A percentile compares a stretch with the other conserved stretches of the same genome.
Evolutionary conservation across 108 stramenopile genomes (phyloP).

Genomic region (Nitzschia putrida): DNA sequence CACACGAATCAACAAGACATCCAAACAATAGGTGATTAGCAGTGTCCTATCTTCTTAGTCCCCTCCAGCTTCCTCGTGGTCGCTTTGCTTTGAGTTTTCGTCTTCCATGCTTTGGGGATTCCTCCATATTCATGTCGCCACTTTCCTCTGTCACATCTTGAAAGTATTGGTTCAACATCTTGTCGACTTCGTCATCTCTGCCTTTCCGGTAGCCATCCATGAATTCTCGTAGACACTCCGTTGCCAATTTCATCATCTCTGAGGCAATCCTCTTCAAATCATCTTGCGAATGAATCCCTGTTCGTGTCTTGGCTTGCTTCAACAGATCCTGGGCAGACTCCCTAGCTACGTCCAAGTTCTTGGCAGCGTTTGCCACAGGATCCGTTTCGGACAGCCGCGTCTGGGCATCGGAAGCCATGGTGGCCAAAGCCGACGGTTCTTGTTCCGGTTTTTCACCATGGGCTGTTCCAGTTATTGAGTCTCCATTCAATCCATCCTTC

Average conservation of each 20-base stretch:
- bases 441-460: slow-evolving; percentile 10
- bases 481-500: slow-evolving; percentile 32
- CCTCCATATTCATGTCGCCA: neutral
- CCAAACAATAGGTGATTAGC: no score
- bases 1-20: no score
- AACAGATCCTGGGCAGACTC: slow-evolving; percentile 49
- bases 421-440: neutral
- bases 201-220: slow-evolving; percentile 86
- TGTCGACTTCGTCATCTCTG: slow-evolving; percentile 81
- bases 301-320: slow-evolving; percentile 52
- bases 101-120: neutral
- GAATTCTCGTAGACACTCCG: slow-evolving; percentile 69
- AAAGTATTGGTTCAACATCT: slow-evolving; percentile 83
- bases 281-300: slow-evolving; percentile 64
- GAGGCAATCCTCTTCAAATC: slow-evolving; percentile 59
- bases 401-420: neutral
- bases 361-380: slow-evolving; percentile 45
- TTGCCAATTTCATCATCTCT: slow-evolving; percentile 68
- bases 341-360: slow-evolving; percentile 52
- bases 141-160: slow-evolving; percentile 48
- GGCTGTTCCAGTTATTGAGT: no score
- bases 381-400: neutral
- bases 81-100: neutral
- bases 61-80: no score
- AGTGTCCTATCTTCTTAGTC: no score